Evolutionary conservation across 2,329 filamentous ascomycete genomes (phyloP), one percentile per base, ranked within the genome.

Genomic region (Blumeriella jaapii): DNA sequence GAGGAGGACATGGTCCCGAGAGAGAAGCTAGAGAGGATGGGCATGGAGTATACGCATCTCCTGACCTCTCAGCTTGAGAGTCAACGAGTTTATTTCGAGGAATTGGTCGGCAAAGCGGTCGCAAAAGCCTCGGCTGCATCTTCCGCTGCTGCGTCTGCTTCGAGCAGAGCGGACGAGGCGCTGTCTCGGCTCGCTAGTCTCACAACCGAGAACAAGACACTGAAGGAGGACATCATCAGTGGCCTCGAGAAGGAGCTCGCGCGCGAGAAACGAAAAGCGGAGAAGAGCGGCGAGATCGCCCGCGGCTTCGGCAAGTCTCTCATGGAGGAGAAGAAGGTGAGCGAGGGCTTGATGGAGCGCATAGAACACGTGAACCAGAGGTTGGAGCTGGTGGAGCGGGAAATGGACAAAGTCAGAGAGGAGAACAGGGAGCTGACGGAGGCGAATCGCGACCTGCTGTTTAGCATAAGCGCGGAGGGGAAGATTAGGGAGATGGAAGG

Each of bases 81-180:
- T 27, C 91, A 98, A 57, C 74, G 91, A 7, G 69, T 82, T 1
- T 98, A 96, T 59, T 98, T 93, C 49, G 89, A 96, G 56, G 89
- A 93, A 48, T 76, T 93, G 56, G 71, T 98, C 34, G 80, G 78
- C 51, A 85, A 93, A 44, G 84, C 85, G 0, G 86, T 81, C 0
- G 84, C 93, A 58, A 96, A 96, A 61, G 87, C 87, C 0, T 71
- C 78, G 1, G 74, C 80, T 51, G 84, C 87, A 0, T 68, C 73
- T 0, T 66, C 73, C 0, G 67, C 72, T 0, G 83, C 82, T 0
- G 77, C 82, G 41, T 66, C 67, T 30, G 78, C 82, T 0, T 61
- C 62, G 0, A 54, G 57, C 0, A 63, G 65, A 44, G 68, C 70
- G 2, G 64, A 61, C 4, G 58, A 63, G 41, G 67, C 69, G 0